These are phyloP conservation scores for Daldinia sp. DNA, from an alignment of 2,329 filamentous ascomycete species.

Conservation along the genomic window DNA sequence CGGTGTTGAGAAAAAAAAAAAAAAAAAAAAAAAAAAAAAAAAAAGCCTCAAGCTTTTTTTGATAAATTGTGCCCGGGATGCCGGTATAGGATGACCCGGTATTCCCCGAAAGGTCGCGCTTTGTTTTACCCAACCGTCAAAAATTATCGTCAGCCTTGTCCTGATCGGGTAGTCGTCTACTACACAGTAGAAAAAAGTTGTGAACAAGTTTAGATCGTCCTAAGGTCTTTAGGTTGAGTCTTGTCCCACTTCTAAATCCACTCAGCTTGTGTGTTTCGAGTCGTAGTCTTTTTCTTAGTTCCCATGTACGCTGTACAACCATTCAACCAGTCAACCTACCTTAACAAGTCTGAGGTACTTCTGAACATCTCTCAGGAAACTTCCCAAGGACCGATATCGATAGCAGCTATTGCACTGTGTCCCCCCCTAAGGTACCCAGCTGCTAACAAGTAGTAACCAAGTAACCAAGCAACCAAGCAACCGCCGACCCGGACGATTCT, in stretches of 20 bases:
- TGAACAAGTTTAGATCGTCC: conserved; percentile 40
- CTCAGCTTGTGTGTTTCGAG: conserved; percentile 34
- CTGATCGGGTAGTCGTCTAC: conserved; percentile 45
- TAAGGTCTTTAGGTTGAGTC: conserved; percentile 18
- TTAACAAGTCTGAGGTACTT: neutral
- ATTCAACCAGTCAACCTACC: no score
- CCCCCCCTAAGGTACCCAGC: conserved; percentile 7
- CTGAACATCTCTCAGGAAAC: conserved; percentile 16
- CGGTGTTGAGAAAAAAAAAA: neutral
- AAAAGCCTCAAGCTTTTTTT: conserved; percentile 14
- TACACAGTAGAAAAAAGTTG: conserved; percentile 40
- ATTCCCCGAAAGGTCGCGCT: conserved; percentile 26
- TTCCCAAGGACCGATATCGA: conserved; percentile 22
- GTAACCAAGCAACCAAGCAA: conserved; percentile 23
- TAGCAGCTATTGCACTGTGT: conserved; percentile 17
- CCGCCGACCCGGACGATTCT: conserved; percentile 12
- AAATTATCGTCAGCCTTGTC: conserved; percentile 46
- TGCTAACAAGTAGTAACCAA: conserved; percentile 11
- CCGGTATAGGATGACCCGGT: conserved; percentile 32
- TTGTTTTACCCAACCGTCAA: conserved; percentile 23
- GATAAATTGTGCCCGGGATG: conserved; percentile 29
- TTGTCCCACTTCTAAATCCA: conserved; percentile 35
- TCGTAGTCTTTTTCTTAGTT: conserved; percentile 15
- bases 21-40: neutral
- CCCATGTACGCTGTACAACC: no score